Conservation (phyloP, 306 rosid species). For the Cicer cuneatum region DNA sequence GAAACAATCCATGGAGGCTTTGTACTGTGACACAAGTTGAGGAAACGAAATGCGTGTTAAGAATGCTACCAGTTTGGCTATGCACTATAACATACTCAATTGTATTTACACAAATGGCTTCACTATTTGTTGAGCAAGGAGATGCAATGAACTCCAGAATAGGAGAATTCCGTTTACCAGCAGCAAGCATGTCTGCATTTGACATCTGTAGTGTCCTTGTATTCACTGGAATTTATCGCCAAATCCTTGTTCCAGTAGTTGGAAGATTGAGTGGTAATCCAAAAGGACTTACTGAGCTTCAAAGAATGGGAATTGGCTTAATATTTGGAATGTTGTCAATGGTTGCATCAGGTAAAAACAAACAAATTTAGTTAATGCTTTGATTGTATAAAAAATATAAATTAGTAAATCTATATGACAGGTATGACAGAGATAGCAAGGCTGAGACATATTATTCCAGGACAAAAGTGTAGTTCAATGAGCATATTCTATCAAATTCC, state of each 20-base stretch:
- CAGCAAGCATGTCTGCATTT: slow-evolving; percentile 75
- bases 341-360: slow-evolving; percentile 54
- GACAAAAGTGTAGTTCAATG: slow-evolving; percentile 52
- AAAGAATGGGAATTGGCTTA: slow-evolving; percentile 72
- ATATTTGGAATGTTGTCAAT: slow-evolving; percentile 65
- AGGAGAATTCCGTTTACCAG: slow-evolving; percentile 58
- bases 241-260: slow-evolving; percentile 54
- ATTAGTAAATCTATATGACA: too few species aligned
- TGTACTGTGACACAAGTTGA: slow-evolving; percentile 76
- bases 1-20: slow-evolving; percentile 60
- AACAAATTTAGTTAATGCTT: too few species aligned
- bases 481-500: slow-evolving; percentile 68
- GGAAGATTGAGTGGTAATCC: slow-evolving; percentile 58
- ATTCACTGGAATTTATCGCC: slow-evolving; percentile 58
- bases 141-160: slow-evolving; percentile 60
- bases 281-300: slow-evolving; percentile 62
- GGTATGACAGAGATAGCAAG: slow-evolving; percentile 60
- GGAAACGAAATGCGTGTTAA: slow-evolving; percentile 65
- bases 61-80: slow-evolving; percentile 71
- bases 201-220: slow-evolving; percentile 64
- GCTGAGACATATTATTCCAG: slow-evolving; percentile 48
- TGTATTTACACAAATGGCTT: slow-evolving; percentile 74
- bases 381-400: too few species aligned
- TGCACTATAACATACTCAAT: slow-evolving; percentile 71
- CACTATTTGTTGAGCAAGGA: slow-evolving; percentile 71